Evolutionary conservation across 2,329 filamentous ascomycete species (phyloP).

Genomic region (Nemania serpens): DNA sequence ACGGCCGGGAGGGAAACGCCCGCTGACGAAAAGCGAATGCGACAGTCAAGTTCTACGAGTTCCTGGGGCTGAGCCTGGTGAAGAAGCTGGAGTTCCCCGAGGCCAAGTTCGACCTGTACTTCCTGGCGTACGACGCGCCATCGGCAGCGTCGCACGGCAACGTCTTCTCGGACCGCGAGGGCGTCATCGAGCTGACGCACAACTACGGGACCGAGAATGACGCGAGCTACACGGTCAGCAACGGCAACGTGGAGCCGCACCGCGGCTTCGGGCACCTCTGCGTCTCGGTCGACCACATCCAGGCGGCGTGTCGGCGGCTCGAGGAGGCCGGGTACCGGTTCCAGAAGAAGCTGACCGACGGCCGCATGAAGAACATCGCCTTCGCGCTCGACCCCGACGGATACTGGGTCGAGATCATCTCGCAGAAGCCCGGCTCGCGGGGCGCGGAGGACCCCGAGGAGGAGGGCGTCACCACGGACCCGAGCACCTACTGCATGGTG

Average conservation of each 20-base stretch:
- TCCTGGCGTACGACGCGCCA: slow-evolving; percentile 84
- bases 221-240: slow-evolving; percentile 77
- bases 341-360: slow-evolving; percentile 92
- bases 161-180: slow-evolving; percentile 79
- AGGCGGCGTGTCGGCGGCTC: slow-evolving; percentile 86
- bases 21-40: neutral
- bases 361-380: slow-evolving; percentile 84
- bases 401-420: slow-evolving; percentile 85
- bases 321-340: slow-evolving; percentile 91
- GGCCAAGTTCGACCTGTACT: slow-evolving; percentile 93
- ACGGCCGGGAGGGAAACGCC: too few relatives aligned
- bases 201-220: slow-evolving; percentile 91
- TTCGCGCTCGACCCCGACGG: slow-evolving; percentile 88
- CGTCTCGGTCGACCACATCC: slow-evolving; percentile 81
- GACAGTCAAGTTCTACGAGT: slow-evolving; percentile 87
- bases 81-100: slow-evolving; percentile 83
- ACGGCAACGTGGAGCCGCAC: slow-evolving; percentile 88
- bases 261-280: slow-evolving; percentile 86
- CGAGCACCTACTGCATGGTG: slow-evolving; percentile 73
- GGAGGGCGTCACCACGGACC: slow-evolving; percentile 71
- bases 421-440: slow-evolving; percentile 60
- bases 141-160: slow-evolving; percentile 74
- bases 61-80: slow-evolving; percentile 84
- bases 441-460: slow-evolving; percentile 70
- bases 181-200: slow-evolving; percentile 83